These are phyloP conservation scores for Chromera velia DNA, from an alignment of 73 alveolate genomes.

Conservation along the genomic window DNA sequence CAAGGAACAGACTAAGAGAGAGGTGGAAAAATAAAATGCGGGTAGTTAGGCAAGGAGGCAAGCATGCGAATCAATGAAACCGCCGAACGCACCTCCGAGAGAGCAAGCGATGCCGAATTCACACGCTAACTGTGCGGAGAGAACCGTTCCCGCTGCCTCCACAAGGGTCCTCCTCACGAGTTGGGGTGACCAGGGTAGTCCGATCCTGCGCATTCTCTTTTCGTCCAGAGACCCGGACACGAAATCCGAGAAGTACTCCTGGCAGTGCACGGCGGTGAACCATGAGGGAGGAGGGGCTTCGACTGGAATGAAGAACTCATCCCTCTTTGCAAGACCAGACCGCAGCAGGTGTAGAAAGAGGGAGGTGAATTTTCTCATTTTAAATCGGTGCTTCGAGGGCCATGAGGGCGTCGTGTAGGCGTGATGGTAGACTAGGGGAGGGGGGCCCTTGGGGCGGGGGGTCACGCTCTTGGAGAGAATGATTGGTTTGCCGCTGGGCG, in stretches of 20 bases:
- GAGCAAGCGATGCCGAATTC: not conserved
- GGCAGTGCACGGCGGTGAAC: not conserved
- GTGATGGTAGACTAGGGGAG: not conserved
- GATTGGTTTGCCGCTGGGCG: too few species aligned
- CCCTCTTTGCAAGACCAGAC: not conserved
- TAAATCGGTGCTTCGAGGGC: not conserved
- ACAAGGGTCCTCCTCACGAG: not conserved
- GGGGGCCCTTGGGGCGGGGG: too few species aligned
- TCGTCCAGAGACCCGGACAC: not conserved
- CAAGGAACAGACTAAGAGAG: too few species aligned
- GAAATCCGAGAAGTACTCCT: not conserved
- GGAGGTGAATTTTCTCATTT: not conserved
- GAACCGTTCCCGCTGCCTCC: not conserved
- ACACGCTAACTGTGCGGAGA: not conserved
- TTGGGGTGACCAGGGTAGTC: not conserved
- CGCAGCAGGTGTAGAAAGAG: not conserved
- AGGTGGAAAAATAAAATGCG: too few species aligned
- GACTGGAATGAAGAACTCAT: not conserved
- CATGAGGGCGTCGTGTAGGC: not conserved
- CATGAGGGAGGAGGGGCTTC: not conserved
- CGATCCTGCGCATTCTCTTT: not conserved
- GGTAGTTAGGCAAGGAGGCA: too few species aligned
- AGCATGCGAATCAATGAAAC: too few species aligned
- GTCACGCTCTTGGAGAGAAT: too few species aligned
- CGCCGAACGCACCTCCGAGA: not conserved